Conservation (phyloP, 2,329 filamentous ascomycete species). For the Lizonia empirigonia region DNA sequence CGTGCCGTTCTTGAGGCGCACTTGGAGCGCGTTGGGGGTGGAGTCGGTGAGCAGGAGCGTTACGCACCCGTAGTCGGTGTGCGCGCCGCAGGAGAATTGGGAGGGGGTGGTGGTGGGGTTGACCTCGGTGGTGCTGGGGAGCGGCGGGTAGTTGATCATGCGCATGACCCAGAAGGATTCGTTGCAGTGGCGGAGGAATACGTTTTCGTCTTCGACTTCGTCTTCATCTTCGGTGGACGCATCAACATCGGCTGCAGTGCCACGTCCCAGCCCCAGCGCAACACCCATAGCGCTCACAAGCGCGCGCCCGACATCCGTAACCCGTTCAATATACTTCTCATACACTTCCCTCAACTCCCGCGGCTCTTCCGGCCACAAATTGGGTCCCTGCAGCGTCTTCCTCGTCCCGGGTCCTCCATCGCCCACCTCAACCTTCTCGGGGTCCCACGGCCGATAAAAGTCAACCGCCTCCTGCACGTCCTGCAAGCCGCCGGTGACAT, state of each 20-base stretch:
- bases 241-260: neutral
- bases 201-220: slow-evolving; percentile 22
- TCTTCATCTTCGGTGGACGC: slow-evolving; percentile 16
- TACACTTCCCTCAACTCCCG: slow-evolving; percentile 38
- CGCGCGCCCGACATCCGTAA: slow-evolving; percentile 40
- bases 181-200: slow-evolving; percentile 42
- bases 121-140: slow-evolving; percentile 14
- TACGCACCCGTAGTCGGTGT: slow-evolving; percentile 55
- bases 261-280: slow-evolving; percentile 40
- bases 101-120: slow-evolving; percentile 11
- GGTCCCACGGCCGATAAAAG: slow-evolving; percentile 46
- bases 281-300: slow-evolving; percentile 48
- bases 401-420: slow-evolving; percentile 26
- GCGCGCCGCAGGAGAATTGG: slow-evolving; percentile 50
- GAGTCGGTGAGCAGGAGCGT: slow-evolving; percentile 55
- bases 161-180: slow-evolving; percentile 50
- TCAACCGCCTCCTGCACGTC: slow-evolving; percentile 52
- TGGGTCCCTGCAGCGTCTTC: slow-evolving; percentile 48
- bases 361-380: slow-evolving; percentile 51
- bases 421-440: slow-evolving; percentile 17
- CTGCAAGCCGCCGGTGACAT: slow-evolving; percentile 42
- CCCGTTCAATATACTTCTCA: slow-evolving; percentile 36
- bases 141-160: slow-evolving; percentile 49
- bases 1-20: slow-evolving; percentile 48
- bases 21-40: slow-evolving; percentile 52